These are phyloP conservation scores for Fusarium tuaranense DNA, from an alignment of 2,329 filamentous ascomycete genomes.

Conservation along the genomic window DNA sequence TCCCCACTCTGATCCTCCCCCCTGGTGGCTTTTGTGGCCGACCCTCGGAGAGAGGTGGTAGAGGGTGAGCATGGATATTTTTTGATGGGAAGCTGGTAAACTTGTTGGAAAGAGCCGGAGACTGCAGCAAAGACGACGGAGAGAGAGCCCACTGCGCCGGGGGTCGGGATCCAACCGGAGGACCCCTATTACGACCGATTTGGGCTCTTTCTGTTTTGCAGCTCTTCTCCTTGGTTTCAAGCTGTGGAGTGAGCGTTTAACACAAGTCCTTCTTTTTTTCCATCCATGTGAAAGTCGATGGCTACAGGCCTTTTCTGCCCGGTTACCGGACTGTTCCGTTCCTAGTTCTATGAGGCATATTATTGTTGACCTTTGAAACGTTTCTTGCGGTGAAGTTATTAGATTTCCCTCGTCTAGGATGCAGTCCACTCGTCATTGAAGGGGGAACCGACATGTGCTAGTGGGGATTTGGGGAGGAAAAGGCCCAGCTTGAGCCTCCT, in stretches of 20 bases:
- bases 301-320: neutral
- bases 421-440: constrained; percentile 29
- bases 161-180: constrained; percentile 38
- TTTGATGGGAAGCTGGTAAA: constrained; percentile 15
- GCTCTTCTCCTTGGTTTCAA: neutral
- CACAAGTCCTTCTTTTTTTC: neutral
- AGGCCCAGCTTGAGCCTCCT: constrained; percentile 15
- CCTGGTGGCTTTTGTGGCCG: constrained; percentile 14
- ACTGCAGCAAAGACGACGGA: neutral
- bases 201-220: constrained; percentile 20
- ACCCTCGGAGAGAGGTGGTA: constrained; percentile 13
- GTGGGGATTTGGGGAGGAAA: constrained; percentile 6
- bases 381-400: constrained; percentile 18
- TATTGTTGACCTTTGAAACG: constrained; percentile 15
- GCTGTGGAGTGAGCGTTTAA: neutral
- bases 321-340: neutral
- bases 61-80: constrained; percentile 1
- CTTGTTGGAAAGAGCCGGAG: neutral
- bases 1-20: constrained; percentile 17
- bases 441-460: neutral
- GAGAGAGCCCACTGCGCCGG: constrained; percentile 6
- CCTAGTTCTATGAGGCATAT: constrained; percentile 6
- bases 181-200: constrained; percentile 38
- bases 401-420: neutral
- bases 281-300: neutral